Base-by-base conservation (phyloP, 345 rosid genomes). In the Dovyalis caffra region DNA sequence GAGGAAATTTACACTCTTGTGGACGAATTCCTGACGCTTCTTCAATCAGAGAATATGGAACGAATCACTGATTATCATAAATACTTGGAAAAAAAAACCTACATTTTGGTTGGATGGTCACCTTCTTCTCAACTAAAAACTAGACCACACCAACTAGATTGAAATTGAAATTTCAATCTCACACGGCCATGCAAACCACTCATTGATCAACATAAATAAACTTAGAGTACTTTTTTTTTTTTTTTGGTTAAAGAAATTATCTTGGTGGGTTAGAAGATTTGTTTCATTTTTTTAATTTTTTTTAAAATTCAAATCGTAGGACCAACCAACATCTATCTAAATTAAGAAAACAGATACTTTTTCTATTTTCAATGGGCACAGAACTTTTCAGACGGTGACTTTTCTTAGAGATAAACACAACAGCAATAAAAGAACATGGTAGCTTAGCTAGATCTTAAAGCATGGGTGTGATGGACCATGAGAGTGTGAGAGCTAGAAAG, bases 71-170 rank as follows among this genome's bases (percentile, higher is more conserved):
- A 45, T 73, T 49, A 53, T 67, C 70, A 29, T 21, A 23, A 47
- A 47, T 43, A 64, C 11, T 34, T 6, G 6, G 23, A 35, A 9
- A 2, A 9, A 43, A 43, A 3, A 5, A 47, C 21, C 21, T 47
- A 47, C 5, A 16, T 47, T 60, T 20, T 76, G 74, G 86, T 79
- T 77, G 81, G 72, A 62, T 51, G 68, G 83, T 80, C 76, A 80
- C 64, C 73, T 26, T n/a, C 58, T 64, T 68, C 67, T 40, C 67
- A 75, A 72, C 78, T 38, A 72, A 26, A 47, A 61, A 43, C 15
- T 0, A 43, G 5, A 43, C 18, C 18, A 14, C 68, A 68, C 79
- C 81, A 66, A 62, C 77, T 31, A 1, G 67, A 16, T 45, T 1
- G 29, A 67, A 67, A 40, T 45, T 5, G 29, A 67, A 67, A 40